Base-by-base conservation (phyloP, 139 green algal genomes). In the Pleodorina starrii region DNA sequence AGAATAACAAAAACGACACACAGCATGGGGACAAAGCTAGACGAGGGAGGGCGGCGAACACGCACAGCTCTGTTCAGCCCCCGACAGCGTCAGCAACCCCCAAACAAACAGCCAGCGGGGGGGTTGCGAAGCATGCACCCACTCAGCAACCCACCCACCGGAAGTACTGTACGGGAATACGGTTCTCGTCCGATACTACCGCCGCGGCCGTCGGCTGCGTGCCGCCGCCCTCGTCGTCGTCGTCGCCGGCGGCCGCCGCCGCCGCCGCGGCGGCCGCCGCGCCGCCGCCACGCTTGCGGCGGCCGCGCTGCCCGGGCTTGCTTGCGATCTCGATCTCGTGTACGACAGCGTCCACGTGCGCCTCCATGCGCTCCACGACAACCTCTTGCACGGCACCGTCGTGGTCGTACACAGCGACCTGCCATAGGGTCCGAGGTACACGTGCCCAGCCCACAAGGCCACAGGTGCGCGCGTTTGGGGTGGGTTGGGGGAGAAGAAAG, bases 351-450 rank as follows among this genome's bases (percentile, higher is more conserved):
- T 87, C 81, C 60, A 78, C 60, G 60, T 77, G 60, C 42, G 68
- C 66, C 63, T 88, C 83, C 83, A 88, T 79, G 23, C 46, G 46
- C 83, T 88, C 83, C 43, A 88, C 83, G 17, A 81, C 48, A 32
- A 81, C 68, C 83, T 88, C 83, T 71, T 88, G 83, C 43, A 80
- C 68, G 35, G 66, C 68, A 5, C 66, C 83, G 12, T 88, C 83
- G 36, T 71, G 42, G 68, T 88, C 83, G 63, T 88, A 88, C 46
- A 88, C 68, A 7, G 83, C 66, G 1, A 88, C 54, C 83, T 88
- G 46, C n/a, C 54, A 25, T 66, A 12, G n/a, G n/a, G n/a, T n/a
- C n/a, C n/a, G n/a, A n/a, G n/a, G n/a, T n/a, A 66, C 38, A 23
- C 32, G 71, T 44, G n/a, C n/a, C n/a, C n/a, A n/a, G n/a, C n/a